Base-by-base conservation (phyloP, 148 eudicot species). In the Dianthus caryophyllus region DNA sequence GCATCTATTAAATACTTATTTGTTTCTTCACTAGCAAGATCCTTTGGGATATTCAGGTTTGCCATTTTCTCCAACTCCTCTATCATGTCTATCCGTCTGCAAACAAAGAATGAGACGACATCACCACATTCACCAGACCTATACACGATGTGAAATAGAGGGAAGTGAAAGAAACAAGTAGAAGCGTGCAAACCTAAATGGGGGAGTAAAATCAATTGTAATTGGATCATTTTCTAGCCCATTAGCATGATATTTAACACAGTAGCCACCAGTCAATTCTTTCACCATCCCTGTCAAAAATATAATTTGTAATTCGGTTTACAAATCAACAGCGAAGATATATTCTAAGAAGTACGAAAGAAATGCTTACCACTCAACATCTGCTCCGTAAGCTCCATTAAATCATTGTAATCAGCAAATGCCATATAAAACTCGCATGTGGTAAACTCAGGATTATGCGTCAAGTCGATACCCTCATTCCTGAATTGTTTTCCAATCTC, bases 381-480 rank as follows among this genome's bases (percentile, higher is more conserved):
- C 67, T 79, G 62, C 77, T 94, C 99, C 53, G 99, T 94, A 49
- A 86, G 70, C 59, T 83, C 86, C 99, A 94, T 94, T 68, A 94
- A 29, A 74, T 94, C 99, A 75, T 94, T 88, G 78, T 90, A 90
- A 71, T 94, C 99, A 5, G 99, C 99, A 81, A 73, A 94, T 21
- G 99, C 99, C 96, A 88, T 88, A 75, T 94, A 94, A 74, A 94
- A 90, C 81, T 94, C 99, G 24, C 99, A 94, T 10, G 97, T 88
- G 7, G 99, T 94, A 75, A 94, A 94, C 75, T 94, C 99, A 31
- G 99, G 99, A 82, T 90, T 90, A 60, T 94, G 99, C 6, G 99
- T 94, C 77, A 94, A 76, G 73, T 94, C 99, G 58, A 94, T 90
- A 67, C 97, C 99, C 78, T 94, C 97, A 66, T 94, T 90, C 72